phyloP scores from a whole-genome alignment of 495 filamentous ascomycete genomes.

The Hypomontagnella monticulosa region DNA sequence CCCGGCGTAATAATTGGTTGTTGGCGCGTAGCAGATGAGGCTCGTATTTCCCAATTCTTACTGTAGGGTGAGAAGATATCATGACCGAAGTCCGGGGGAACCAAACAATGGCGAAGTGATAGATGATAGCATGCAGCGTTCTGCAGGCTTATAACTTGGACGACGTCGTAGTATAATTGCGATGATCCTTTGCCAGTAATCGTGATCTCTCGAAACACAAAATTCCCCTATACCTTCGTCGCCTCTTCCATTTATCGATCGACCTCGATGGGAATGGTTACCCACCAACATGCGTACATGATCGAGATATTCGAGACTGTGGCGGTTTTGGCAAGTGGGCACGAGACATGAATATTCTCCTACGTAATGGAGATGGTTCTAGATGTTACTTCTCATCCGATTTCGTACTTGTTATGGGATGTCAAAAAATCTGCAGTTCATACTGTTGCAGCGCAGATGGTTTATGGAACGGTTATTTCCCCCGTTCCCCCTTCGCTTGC shows the following conservation, averaged over 20 bases:
- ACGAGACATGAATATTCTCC: constrained; percentile 19
- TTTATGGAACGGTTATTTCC: not conserved
- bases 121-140: constrained; percentile 17
- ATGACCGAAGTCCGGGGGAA: constrained; percentile 4
- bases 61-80: not conserved
- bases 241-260: not conserved
- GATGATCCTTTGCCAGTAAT: constrained; percentile 5
- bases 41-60: constrained; percentile 11
- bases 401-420: constrained; percentile 13
- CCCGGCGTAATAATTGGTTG: not conserved
- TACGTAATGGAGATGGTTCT: constrained; percentile 2
- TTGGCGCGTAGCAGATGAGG: not conserved
- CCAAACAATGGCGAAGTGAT: not conserved
- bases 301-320: constrained; percentile 13
- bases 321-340: constrained; percentile 20
- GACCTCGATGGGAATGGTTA: no score
- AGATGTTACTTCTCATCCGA: constrained; percentile 8
- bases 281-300: no score
- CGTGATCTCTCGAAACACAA: not conserved
- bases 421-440: constrained; percentile 22
- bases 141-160: constrained; percentile 10
- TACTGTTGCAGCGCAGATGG: constrained; percentile 16
- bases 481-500: constrained; percentile 9
- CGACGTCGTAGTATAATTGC: constrained; percentile 6
- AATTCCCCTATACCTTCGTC: not conserved